Base-by-base conservation (phyloP, 2,329 filamentous ascomycete genomes). In the Aspergillus fructus region DNA sequence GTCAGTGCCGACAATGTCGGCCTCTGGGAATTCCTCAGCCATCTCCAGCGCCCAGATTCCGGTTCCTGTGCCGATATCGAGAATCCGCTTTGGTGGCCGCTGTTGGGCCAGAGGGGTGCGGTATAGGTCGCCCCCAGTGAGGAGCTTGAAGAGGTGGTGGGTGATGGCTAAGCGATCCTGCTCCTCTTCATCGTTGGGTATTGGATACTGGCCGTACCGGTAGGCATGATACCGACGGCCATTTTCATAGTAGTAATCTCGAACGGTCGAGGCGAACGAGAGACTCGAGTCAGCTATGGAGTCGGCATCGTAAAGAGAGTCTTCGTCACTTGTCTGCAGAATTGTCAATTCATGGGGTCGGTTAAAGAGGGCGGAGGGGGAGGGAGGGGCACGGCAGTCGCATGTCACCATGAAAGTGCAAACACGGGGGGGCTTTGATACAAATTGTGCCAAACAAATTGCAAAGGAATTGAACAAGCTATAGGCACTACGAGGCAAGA, bases 181-280 rank as follows among this genome's bases (percentile, higher is more conserved):
- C 59, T 78, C 76, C 64, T 73, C 69, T 58, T 78, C 72, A 59
- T 79, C 76, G 61, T 78, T 79, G 9, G 76, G 76, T 30, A 76
- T 66, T 24, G 72, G 71, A 54, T 78, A 78, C 64, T 74, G 68
- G 47, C 76, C 75, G 45, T 72, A 68, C 43, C 74, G 72, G 63
- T 75, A 78, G 59, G 74, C 74, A 59, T 77, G 74, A 56, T 78
- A 78, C 40, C 74, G 72, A 15, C 76, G 72, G 54, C 76, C 76
- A 59, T 78, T 77, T 62, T 77, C 75, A 55, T 74, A 73, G 55
- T 59, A 66, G 62, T 73, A 76, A 56, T 73, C 71, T 9, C 68
- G 68, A 24, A 73, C 67, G 4, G 70, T 79, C 3, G 79, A 72
- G 4, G 74, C 71, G 21, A 71, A 68, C 51, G 74, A 74, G 37